Evolutionary conservation across 225 moss, liverwort and hornwort species (phyloP).

Genomic region (Marchantia polymorpha): DNA sequence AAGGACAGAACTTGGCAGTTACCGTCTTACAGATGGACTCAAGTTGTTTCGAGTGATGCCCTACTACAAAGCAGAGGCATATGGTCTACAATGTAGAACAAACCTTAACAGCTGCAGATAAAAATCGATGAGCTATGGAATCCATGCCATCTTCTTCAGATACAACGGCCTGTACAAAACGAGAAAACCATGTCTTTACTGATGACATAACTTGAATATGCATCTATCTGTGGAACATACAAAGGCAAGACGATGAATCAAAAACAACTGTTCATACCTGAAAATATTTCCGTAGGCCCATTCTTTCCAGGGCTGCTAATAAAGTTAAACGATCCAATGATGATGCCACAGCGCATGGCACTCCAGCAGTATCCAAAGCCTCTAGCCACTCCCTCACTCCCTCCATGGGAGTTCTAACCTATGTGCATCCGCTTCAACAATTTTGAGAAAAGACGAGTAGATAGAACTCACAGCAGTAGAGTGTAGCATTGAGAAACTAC

Average conservation of each 20-base stretch:
- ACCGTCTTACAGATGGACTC: no score
- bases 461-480: background rate
- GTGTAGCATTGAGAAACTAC: background rate
- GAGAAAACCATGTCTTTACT: background rate
- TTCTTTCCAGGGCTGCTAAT: slow-evolving; percentile 72
- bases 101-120: slow-evolving; percentile 91
- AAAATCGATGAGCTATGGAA: slow-evolving; percentile 88
- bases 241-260: background rate
- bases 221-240: background rate
- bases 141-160: slow-evolving; percentile 99
- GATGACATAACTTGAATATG: no score
- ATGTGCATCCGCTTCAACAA: slow-evolving; percentile 1
- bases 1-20: no score
- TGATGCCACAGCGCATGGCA: slow-evolving; percentile 93
- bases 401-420: slow-evolving; percentile 67
- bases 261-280: slow-evolving; percentile 26
- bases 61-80: background rate
- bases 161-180: slow-evolving; percentile 53
- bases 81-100: background rate
- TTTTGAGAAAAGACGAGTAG: background rate
- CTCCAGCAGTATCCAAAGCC: slow-evolving; percentile 83
- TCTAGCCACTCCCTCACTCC: slow-evolving; percentile 86
- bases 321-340: slow-evolving; percentile 87
- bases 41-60: no score
- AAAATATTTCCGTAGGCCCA: slow-evolving; percentile 75